A percentile compares a stretch with the other conserved stretches of the same genome.
Evolutionary conservation across 2,329 filamentous ascomycete genomes (phyloP).

Genomic region (Diaporthe ilicicola): DNA sequence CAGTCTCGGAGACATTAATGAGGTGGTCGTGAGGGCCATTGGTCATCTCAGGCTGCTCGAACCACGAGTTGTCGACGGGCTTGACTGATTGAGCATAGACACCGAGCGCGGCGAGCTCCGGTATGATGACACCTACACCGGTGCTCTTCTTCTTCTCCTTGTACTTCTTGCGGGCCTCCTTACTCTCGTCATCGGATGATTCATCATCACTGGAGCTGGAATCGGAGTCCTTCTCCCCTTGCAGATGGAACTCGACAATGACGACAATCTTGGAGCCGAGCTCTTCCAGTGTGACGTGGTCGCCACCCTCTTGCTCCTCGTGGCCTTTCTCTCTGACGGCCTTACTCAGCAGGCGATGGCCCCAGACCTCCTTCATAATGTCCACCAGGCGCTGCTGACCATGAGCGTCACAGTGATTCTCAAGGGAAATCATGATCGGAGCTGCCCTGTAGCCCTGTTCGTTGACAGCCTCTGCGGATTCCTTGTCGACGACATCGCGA

Average conservation of each 20-base stretch:
- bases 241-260: constrained; percentile 73
- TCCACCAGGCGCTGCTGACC: constrained; percentile 69
- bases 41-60: constrained; percentile 54
- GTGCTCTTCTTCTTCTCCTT: constrained; percentile 59
- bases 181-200: constrained; percentile 45
- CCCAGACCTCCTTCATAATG: constrained; percentile 73
- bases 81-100: constrained; percentile 78
- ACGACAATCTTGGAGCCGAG: constrained; percentile 70
- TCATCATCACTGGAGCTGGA: constrained; percentile 47
- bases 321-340: constrained; percentile 65
- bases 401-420: constrained; percentile 70
- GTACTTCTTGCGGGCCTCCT: constrained; percentile 63
- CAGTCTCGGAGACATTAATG: constrained; percentile 74
- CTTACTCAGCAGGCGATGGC: constrained; percentile 65
- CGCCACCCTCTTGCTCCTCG: constrained; percentile 60
- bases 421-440: constrained; percentile 71
- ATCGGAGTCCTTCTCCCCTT: constrained; percentile 53
- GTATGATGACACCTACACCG: constrained; percentile 61
- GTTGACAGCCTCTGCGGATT: constrained; percentile 55
- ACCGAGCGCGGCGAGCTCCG: constrained; percentile 71
- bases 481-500: constrained; percentile 67
- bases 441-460: constrained; percentile 53
- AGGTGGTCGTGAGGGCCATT: constrained; percentile 72
- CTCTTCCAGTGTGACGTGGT: constrained; percentile 66
- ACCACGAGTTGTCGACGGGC: constrained; percentile 72